phyloP scores from a whole-genome alignment of 495 filamentous ascomycete species.

The Viridothelium virens region DNA sequence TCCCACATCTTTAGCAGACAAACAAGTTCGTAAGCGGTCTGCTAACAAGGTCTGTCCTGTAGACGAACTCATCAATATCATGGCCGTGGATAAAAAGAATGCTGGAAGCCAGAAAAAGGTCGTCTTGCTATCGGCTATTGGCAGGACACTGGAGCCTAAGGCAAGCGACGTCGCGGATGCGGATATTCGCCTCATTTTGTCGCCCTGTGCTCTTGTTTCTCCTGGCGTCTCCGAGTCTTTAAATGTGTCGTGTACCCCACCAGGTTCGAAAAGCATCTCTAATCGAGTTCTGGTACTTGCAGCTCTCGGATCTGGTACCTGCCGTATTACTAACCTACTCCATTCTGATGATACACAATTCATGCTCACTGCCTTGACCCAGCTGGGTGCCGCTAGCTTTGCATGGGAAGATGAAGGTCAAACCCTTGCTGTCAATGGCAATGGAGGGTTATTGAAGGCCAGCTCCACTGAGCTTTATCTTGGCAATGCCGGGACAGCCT shows the following conservation, averaged over 20 bases:
- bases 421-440: conserved; percentile 81
- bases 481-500: conserved; percentile 94
- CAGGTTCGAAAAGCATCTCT: conserved; percentile 95
- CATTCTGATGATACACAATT: conserved; percentile 96
- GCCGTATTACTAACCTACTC: conserved; percentile 81
- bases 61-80: conserved; percentile 76
- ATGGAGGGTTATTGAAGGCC: conserved; percentile 75
- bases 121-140: conserved; percentile 88
- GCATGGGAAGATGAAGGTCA: conserved; percentile 90
- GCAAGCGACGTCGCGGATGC: conserved; percentile 82
- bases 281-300: conserved; percentile 91
- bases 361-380: conserved; percentile 83
- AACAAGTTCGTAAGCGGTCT: conserved; percentile 74
- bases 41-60: conserved; percentile 87
- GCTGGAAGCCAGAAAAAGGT: conserved; percentile 92
- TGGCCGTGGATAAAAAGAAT: conserved; percentile 99
- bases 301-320: conserved; percentile 79
- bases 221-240: conserved; percentile 57
- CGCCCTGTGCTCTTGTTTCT: conserved; percentile 64
- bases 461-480: conserved; percentile 74
- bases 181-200: conserved; percentile 76
- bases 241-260: conserved; percentile 71
- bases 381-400: conserved; percentile 82
- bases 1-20: conserved; percentile 77
- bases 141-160: conserved; percentile 73